A percentile compares a stretch with the other conserved stretches of the same genome.
phyloP scores from a whole-genome alignment of 305 asterid genomes.

The Fraxinus sp. region DNA sequence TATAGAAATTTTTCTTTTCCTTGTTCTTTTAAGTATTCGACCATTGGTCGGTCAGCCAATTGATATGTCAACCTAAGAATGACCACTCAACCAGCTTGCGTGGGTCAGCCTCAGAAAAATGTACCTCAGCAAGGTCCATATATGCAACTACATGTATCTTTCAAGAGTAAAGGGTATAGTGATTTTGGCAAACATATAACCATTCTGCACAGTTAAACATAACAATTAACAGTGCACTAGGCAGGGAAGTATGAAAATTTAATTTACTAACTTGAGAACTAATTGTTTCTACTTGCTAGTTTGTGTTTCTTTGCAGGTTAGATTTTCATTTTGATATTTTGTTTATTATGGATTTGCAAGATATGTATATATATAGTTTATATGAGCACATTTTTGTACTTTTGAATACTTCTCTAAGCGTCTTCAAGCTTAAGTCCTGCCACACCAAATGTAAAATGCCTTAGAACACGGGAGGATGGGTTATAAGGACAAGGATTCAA shows the following conservation, averaged over 20 bases:
- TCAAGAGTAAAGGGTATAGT: background rate
- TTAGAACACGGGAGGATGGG: background rate
- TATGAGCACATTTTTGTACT: background rate
- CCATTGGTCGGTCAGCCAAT: background rate
- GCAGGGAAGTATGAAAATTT: background rate
- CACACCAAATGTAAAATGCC: background rate
- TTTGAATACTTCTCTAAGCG: background rate
- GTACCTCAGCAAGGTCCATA: background rate
- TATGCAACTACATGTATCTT: background rate
- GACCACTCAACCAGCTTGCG: no score
- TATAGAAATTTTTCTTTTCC: background rate
- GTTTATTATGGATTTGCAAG: background rate
- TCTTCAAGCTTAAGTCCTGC: background rate
- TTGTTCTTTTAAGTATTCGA: no score
- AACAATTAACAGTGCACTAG: background rate
- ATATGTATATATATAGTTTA: background rate
- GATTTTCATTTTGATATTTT: background rate
- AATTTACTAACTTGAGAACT: background rate
- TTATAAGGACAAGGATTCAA: background rate
- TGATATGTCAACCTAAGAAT: background rate
- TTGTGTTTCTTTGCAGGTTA: background rate
- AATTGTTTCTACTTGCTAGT: background rate
- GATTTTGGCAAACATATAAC: background rate
- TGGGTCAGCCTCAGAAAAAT: no score
- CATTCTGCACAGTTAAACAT: background rate